Evolutionary conservation across 2,329 filamentous ascomycete genomes (phyloP).

Genomic region (Anisogramma anomala): DNA sequence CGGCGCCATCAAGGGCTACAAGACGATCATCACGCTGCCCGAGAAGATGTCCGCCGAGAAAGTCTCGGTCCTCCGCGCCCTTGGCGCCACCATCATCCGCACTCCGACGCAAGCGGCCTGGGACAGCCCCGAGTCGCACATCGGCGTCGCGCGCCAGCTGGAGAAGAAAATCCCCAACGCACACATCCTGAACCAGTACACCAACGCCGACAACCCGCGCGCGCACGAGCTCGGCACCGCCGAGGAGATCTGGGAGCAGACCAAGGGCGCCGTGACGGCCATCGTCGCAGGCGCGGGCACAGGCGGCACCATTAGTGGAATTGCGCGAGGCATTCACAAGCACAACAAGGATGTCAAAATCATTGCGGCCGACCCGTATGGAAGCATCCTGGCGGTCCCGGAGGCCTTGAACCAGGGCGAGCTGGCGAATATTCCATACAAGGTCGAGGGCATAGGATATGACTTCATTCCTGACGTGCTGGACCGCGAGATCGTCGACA

Average conservation of each 20-base stretch:
- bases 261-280: constrained; percentile 66
- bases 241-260: constrained; percentile 93
- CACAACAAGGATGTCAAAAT: constrained; percentile 79
- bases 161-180: constrained; percentile 95
- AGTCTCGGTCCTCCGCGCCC: constrained; percentile 82
- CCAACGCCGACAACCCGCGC: constrained; percentile 79
- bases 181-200: constrained; percentile 94
- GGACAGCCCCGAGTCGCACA: constrained; percentile 91
- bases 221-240: constrained; percentile 92
- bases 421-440: constrained; percentile 74
- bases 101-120: constrained; percentile 93
- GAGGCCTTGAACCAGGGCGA: constrained; percentile 62
- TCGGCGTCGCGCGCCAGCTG: constrained; percentile 80
- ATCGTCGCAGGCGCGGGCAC: constrained; percentile 89
- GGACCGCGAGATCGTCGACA: constrained; percentile 66
- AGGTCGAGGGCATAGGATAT: constrained; percentile 97
- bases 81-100: constrained; percentile 94
- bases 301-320: constrained; percentile 85
- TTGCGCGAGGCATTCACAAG: constrained; percentile 75
- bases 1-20: constrained; percentile 92
- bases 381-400: constrained; percentile 81
- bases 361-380: constrained; percentile 83
- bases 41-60: constrained; percentile 99
- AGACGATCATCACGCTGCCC: constrained; percentile 94
- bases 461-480: constrained; percentile 96